These are phyloP conservation scores for Calendula officinalis DNA, from an alignment of 129 eudicot species.

Conservation along the genomic window DNA sequence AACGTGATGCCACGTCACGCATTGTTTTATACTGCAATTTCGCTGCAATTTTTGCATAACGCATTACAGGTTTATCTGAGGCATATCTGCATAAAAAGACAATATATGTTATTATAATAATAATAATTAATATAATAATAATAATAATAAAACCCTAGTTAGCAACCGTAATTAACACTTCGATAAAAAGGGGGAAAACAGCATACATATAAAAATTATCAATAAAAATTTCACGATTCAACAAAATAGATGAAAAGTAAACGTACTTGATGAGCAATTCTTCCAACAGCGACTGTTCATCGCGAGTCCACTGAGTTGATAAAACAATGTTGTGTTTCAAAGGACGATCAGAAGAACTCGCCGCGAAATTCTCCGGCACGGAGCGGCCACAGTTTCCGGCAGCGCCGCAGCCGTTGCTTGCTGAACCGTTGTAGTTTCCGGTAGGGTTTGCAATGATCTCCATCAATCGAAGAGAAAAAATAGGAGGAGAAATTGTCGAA, in stretches of 20 bases:
- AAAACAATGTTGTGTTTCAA: slow-evolving; percentile 49
- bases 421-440: slow-evolving; percentile 16
- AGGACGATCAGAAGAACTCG: slow-evolving; percentile 39
- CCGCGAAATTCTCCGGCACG: slow-evolving; percentile 39
- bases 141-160: neutral
- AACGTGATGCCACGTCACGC: slow-evolving; percentile 19
- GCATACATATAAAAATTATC: neutral
- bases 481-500: too few species aligned
- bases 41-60: slow-evolving; percentile 5
- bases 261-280: slow-evolving; percentile 39
- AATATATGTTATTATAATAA: neutral
- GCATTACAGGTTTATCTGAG: slow-evolving; percentile 10
- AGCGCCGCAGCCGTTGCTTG: slow-evolving; percentile 32
- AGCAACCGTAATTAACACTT: neutral
- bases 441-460: slow-evolving; percentile 29
- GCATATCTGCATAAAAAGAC: slow-evolving; percentile 15
- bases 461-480: slow-evolving; percentile 24
- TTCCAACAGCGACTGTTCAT: slow-evolving; percentile 52
- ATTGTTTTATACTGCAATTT: slow-evolving; percentile 14
- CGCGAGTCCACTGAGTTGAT: slow-evolving; percentile 41
- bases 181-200: neutral
- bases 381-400: slow-evolving; percentile 27
- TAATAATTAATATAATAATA: neutral
- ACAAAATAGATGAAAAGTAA: neutral
- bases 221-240: neutral